Evolutionary conservation across 2,329 filamentous ascomycete genomes (phyloP).

Genomic region (Fusarium paranaense): DNA sequence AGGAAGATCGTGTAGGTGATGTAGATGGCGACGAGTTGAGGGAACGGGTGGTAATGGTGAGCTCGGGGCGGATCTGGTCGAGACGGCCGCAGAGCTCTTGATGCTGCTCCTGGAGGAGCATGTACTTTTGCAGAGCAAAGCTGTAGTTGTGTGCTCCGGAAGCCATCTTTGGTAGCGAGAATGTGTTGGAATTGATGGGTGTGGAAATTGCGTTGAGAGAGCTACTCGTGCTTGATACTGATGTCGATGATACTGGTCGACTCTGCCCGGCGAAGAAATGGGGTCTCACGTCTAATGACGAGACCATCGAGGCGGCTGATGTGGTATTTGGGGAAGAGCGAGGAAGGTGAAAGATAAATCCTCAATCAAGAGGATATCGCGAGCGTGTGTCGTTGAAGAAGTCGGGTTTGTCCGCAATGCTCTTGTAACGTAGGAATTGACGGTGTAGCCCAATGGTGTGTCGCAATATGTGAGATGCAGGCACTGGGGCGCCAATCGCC

Average conservation of each 20-base stretch:
- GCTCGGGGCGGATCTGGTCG: slow-evolving; percentile 61
- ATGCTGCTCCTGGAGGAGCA: slow-evolving; percentile 65
- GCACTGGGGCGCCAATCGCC: slow-evolving; percentile 26
- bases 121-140: slow-evolving; percentile 65
- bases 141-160: slow-evolving; percentile 51
- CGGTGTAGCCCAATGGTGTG: slow-evolving; percentile 9
- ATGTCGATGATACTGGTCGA: slow-evolving; percentile 38
- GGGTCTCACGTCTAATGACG: slow-evolving; percentile 46
- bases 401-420: slow-evolving; percentile 3
- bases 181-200: slow-evolving; percentile 3
- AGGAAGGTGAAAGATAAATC: not conserved
- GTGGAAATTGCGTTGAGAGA: slow-evolving; percentile 10
- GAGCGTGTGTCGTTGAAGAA: slow-evolving; percentile 6
- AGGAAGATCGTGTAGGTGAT: slow-evolving; percentile 68
- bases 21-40: slow-evolving; percentile 65
- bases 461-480: slow-evolving; percentile 28
- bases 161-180: slow-evolving; percentile 44
- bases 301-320: slow-evolving; percentile 48
- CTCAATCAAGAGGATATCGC: slow-evolving; percentile 22
- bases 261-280: slow-evolving; percentile 42
- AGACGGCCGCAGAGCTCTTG: slow-evolving; percentile 64
- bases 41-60: slow-evolving; percentile 48
- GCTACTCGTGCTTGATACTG: slow-evolving; percentile 28
- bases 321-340: slow-evolving; percentile 12
- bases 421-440: slow-evolving; percentile 14